phyloP scores from a whole-genome alignment of 331 rosid genomes.

The Rosa hybrid region DNA sequence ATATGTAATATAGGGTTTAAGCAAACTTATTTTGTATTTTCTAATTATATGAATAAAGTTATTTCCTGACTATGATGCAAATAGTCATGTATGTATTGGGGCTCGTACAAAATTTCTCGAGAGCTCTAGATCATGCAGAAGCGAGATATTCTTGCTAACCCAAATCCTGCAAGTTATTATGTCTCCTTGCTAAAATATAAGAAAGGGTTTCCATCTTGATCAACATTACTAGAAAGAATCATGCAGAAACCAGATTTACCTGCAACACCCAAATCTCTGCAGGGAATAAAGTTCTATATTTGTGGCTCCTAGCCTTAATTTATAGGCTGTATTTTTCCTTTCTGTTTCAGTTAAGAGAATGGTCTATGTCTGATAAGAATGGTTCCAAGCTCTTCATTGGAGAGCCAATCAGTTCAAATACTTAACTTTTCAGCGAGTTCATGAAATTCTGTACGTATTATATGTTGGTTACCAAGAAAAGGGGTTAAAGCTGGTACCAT shows the following conservation, averaged over 20 bases:
- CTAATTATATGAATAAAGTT: no score
- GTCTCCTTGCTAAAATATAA: not conserved
- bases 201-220: not conserved
- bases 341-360: not conserved
- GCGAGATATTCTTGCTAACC: not conserved
- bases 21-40: no score
- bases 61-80: not conserved
- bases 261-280: conserved; percentile 1
- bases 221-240: conserved; percentile 6
- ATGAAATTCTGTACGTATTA: not conserved
- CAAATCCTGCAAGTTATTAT: conserved; percentile 1
- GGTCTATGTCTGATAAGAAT: conserved; percentile 4
- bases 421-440: not conserved
- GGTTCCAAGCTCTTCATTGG: conserved; percentile 3
- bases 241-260: conserved; percentile 5
- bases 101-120: not conserved
- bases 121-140: conserved; percentile 1
- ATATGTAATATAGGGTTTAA: no score
- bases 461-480: not conserved
- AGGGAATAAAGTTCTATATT: not conserved
- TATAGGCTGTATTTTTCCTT: not conserved
- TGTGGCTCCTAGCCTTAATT: conserved; percentile 1
- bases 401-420: not conserved
- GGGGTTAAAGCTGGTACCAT: not conserved
- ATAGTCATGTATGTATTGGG: not conserved